Base-by-base conservation (phyloP, 2,329 filamentous ascomycete genomes). In the Calonectria fujianensis region DNA sequence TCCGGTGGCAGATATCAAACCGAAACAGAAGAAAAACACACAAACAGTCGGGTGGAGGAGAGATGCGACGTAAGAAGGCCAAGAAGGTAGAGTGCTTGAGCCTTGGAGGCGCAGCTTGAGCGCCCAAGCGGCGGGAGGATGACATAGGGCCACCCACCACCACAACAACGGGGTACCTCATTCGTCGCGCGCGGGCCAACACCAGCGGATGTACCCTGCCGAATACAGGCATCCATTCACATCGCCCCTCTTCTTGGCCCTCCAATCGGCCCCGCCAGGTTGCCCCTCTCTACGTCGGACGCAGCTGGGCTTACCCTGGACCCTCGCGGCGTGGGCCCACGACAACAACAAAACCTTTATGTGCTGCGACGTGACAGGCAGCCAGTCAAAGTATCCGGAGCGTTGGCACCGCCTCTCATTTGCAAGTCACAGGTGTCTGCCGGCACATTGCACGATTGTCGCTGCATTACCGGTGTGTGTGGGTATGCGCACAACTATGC, bases 251-350 rank as follows among this genome's bases (percentile, higher is more conserved):
- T 76, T 73, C 77, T 73, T 66, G 69, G 67, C 70, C 70, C 54
- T 57, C 72, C 73, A 72, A 75, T 75, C 51, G 71, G 57, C 76
- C 78, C 79, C 77, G 78, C 79, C 71, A 79, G 79, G 79, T 81
- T 81, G 79, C 79, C 79, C 79, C 79, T 81, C 79, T 75, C 79
- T 80, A 80, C 79, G 69, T 78, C 74, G 72, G 57, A 70, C 52
- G 18, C 64, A 52, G 41, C 70, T 69, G 57, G 72, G 69, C 57
- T 63, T 50, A 68, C 74, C 69, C 72, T 74, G 69, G 76, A 73
- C 69, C 52, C 68, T 70, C 32, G 57, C 67, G 70, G 51, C 70
- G 57, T 39, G 57, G 57, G 57, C 64, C 69, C 69, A 72, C 50
- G 65, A 48, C 39, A 74, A 72, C 73, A 71, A 76, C 70, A 72